Conservation (phyloP, 257 asterid genomes). For the Eucommia ulmoides region DNA sequence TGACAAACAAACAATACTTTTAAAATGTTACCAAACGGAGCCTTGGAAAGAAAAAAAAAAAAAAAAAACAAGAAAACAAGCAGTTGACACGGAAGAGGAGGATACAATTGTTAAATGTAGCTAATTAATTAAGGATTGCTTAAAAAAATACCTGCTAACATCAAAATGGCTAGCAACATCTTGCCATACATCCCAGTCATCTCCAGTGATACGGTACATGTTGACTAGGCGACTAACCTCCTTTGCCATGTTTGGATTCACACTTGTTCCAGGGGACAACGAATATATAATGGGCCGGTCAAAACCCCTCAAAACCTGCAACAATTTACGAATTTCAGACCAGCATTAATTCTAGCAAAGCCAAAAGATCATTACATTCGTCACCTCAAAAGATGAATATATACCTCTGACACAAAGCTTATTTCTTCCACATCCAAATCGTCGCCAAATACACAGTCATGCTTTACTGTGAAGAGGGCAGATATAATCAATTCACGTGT, state of each 20-base stretch:
- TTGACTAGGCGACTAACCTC: constrained; percentile 53
- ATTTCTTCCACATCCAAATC: constrained; percentile 72
- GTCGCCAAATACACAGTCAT: constrained; percentile 87
- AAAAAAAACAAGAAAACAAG: neutral
- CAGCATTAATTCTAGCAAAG: neutral
- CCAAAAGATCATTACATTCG: neutral
- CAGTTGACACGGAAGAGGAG: neutral
- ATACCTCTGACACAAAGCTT: constrained; percentile 69
- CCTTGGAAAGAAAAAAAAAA: neutral
- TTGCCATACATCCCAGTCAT: constrained; percentile 94
- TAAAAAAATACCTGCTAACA: constrained; percentile 43
- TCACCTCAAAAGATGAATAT: constrained; percentile 1
- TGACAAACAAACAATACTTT: too few species aligned
- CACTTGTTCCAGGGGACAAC: constrained; percentile 78
- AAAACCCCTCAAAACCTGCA: constrained; percentile 52
- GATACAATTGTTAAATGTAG: neutral
- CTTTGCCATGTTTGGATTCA: constrained; percentile 70
- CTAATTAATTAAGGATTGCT: neutral
- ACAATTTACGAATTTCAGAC: constrained; percentile 4
- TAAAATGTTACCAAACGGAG: too few species aligned
- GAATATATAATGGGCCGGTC: constrained; percentile 59
- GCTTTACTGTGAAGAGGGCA: constrained; percentile 11
- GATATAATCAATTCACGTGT: too few species aligned
- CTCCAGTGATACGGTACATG: constrained; percentile 92
- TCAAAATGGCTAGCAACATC: constrained; percentile 73